A percentile compares a stretch with the other conserved stretches of the same genome.
phyloP scores from a whole-genome alignment of 352 stramenopile species.

The Globisporangium alternatum region DNA sequence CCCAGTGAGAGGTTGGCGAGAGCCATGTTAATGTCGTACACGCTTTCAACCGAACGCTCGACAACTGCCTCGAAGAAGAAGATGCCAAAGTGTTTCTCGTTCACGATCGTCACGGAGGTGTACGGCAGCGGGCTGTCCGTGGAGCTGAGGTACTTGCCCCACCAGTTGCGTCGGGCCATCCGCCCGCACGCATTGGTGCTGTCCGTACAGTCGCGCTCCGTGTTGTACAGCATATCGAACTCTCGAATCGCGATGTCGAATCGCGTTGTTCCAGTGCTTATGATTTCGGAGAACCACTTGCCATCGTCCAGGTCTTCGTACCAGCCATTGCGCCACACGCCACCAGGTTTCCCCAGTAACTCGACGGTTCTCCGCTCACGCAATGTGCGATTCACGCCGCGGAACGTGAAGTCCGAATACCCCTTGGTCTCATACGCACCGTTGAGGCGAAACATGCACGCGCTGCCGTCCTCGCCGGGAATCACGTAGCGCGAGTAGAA shows the following conservation, averaged over 20 bases:
- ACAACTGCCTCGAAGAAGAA: conserved; percentile 24
- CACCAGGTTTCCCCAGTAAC: neutral
- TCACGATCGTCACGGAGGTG: conserved; percentile 19
- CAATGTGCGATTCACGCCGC: neutral
- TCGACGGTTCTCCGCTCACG: neutral
- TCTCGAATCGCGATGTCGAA: neutral
- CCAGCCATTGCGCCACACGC: conserved; percentile 13
- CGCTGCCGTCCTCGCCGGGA: conserved; percentile 27
- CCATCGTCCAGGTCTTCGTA: conserved; percentile 5
- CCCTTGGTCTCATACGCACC: conserved; percentile 20
- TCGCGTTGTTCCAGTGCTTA: neutral
- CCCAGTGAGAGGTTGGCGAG: conserved; percentile 35
- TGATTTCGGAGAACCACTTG: conserved; percentile 8
- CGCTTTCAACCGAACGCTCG: conserved; percentile 14
- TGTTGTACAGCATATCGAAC: neutral
- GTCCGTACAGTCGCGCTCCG: conserved; percentile 7
- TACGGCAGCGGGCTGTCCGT: neutral
- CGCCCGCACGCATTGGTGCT: neutral
- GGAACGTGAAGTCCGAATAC: neutral
- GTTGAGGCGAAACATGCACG: conserved; percentile 27
- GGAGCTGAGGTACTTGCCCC: conserved; percentile 13
- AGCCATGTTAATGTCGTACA: conserved; percentile 33
- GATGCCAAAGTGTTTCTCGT: conserved; percentile 24
- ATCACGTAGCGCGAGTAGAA: conserved; percentile 22
- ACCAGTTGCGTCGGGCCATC: neutral